phyloP scores from a whole-genome alignment of 2,329 filamentous ascomycete genomes.

The Epichloe hybrida region DNA sequence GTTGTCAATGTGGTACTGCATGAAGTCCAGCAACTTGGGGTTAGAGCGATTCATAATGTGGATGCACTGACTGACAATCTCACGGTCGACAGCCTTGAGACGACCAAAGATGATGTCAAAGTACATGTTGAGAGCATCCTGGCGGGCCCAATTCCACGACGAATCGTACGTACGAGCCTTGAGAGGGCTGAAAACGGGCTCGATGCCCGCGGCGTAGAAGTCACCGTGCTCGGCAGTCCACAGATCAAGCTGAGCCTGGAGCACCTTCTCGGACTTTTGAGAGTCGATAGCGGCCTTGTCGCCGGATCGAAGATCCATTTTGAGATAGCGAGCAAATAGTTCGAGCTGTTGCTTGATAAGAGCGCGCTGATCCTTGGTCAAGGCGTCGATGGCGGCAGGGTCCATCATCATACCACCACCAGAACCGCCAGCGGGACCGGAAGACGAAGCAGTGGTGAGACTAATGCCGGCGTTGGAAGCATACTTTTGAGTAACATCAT shows the following conservation, averaged over 20 bases:
- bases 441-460: constrained; percentile 61
- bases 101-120: constrained; percentile 98
- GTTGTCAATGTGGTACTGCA: constrained; percentile 99
- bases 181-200: constrained; percentile 81
- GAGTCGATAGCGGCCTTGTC: constrained; percentile 84
- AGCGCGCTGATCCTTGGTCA: constrained; percentile 91
- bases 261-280: constrained; percentile 70
- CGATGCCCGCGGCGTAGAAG: constrained; percentile 87
- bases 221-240: constrained; percentile 95
- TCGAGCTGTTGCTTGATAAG: constrained; percentile 98
- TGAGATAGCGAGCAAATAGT: constrained; percentile 86
- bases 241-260: constrained; percentile 86
- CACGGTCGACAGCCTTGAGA: constrained; percentile 82
- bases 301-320: constrained; percentile 91
- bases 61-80: constrained; percentile 97
- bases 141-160: constrained; percentile 97
- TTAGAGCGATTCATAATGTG: constrained; percentile 99
- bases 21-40: constrained; percentile 88
- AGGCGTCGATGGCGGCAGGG: constrained; percentile 85
- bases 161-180: constrained; percentile 97
- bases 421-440: constrained; percentile 56
- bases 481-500: constrained; percentile 81
- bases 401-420: constrained; percentile 98
- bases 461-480: constrained; percentile 71
- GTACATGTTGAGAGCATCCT: constrained; percentile 96